Evolutionary conservation across 352 stramenopile genomes (phyloP).

Genomic region (Globisporangium rhizosaccharum): DNA sequence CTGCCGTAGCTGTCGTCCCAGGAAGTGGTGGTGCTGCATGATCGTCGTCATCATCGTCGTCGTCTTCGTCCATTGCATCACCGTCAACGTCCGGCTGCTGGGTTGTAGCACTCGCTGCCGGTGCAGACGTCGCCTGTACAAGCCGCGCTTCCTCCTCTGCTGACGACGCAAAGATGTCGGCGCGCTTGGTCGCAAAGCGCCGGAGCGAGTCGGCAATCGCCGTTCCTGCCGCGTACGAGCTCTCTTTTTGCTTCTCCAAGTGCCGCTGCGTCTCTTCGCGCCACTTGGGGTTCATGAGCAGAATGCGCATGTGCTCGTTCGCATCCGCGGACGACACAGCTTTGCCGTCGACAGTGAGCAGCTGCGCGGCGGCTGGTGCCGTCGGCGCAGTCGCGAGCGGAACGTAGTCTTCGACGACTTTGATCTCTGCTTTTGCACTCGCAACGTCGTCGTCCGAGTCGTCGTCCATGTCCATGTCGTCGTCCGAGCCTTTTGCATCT

Average conservation of each 20-base stretch:
- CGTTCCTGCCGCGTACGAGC: constrained; percentile 89
- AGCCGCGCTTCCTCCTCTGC: constrained; percentile 77
- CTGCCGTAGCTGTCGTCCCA: not conserved
- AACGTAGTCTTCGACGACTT: constrained; percentile 85
- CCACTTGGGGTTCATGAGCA: constrained; percentile 98
- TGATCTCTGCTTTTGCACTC: constrained; percentile 45
- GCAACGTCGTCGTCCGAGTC: constrained; percentile 67
- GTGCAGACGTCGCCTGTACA: constrained; percentile 38
- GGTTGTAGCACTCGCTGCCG: constrained; percentile 16
- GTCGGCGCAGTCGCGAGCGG: constrained; percentile 42
- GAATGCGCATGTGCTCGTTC: constrained; percentile 99
- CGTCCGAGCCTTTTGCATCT: constrained; percentile 51
- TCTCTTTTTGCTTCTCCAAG: constrained; percentile 96
- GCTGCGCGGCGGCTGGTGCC: constrained; percentile 16
- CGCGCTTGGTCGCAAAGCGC: constrained; percentile 88
- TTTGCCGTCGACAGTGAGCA: constrained; percentile 86
- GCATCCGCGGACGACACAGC: constrained; percentile 81
- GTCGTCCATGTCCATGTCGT: constrained; percentile 90
- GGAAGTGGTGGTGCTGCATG: not conserved
- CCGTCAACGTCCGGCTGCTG: not conserved
- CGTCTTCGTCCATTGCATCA: constrained; percentile 14
- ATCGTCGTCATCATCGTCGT: constrained; percentile 30
- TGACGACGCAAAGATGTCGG: constrained; percentile 92
- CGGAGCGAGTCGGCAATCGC: constrained; percentile 95
- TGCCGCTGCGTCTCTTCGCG: constrained; percentile 94